phyloP scores from a whole-genome alignment of 2,329 filamentous ascomycete genomes.

The Thielaviopsis punctulata region DNA sequence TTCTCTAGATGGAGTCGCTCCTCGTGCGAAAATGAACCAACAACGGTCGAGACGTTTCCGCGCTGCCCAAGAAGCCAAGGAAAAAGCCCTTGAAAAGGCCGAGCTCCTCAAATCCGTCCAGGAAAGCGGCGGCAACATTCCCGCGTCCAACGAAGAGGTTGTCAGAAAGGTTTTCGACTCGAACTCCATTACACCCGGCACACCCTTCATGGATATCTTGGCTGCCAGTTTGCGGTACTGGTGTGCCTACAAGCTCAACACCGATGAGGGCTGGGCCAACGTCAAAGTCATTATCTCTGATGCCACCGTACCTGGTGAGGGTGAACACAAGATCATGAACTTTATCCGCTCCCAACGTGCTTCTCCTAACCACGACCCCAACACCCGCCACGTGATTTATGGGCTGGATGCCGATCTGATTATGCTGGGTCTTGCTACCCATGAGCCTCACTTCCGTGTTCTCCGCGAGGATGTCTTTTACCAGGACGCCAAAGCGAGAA shows the following conservation, averaged over 20 bases:
- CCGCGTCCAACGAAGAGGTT: conserved; percentile 27
- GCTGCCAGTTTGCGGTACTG: conserved; percentile 84
- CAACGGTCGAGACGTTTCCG: conserved; percentile 92
- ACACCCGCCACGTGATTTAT: conserved; percentile 95
- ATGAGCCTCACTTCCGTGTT: conserved; percentile 93
- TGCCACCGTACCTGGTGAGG: conserved; percentile 91
- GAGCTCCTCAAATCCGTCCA: conserved; percentile 74
- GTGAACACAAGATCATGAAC: conserved; percentile 99
- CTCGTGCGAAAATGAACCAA: conserved; percentile 98
- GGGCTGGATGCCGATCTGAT: conserved; percentile 95
- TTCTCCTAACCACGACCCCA: conserved; percentile 82
- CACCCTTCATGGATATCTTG: conserved; percentile 95
- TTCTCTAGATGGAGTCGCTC: conserved; percentile 71
- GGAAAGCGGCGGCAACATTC: conserved; percentile 47
- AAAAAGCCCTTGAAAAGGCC: conserved; percentile 82
- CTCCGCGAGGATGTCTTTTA: conserved; percentile 93
- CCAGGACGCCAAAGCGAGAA: conserved; percentile 65
- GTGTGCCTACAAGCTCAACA: conserved; percentile 95
- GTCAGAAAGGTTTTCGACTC: conserved; percentile 86
- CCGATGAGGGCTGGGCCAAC: conserved; percentile 86
- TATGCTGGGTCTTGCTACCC: conserved; percentile 92
- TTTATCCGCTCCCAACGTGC: conserved; percentile 88
- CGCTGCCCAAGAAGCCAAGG: conserved; percentile 80
- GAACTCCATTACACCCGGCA: conserved; percentile 80
- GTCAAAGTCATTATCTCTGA: conserved; percentile 98